Base-by-base conservation (phyloP, 2,329 filamentous ascomycete genomes). In the Biscogniauxia marginata region DNA sequence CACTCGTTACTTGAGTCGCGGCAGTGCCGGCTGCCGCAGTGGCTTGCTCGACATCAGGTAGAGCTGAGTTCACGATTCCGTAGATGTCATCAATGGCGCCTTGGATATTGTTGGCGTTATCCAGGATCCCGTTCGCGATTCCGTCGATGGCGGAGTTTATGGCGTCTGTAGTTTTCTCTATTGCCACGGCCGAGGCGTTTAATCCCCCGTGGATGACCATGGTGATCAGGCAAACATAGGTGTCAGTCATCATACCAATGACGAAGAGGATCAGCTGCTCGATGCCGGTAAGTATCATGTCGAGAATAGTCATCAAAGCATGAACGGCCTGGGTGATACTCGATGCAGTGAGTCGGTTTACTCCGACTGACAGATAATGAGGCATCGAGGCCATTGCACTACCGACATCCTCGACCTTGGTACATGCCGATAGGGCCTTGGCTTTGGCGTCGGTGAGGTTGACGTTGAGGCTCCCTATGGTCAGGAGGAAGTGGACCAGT, bases 361-460 rank as follows among this genome's bases (percentile, higher is more conserved):
- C 87, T 53, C 95, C 95, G 51, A 83, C 79, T 1, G 93, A 90
- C 71, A 98, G 87, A 75, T 96, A 98, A 74, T 97, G 89, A 55
- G 95, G 95, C 92, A 98, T 96, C 39, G 95, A 98, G 43, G 93
- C 95, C 91, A 99, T 93, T 58, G 91, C 84, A 71, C 92, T 97
- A 61, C 93, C 95, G 65, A 96, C 85, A 64, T 91, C 91, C 77
- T 99, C 93, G 49, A 98, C 93, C 71, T 90, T 89, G 56, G 87
- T 91, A 74, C 95, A 99, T 62, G 93, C 92, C 52, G 90, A 88
- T 52, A 96, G 83, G 21, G 95, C 93, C 78, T 96, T 87, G 54
- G 78, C 74, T 72, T 91, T 88, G 49, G 95, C 93, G 55, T 86
- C 85, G 53, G 75, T 84, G 62, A 98, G 84, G 70, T 93, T 86